These are phyloP conservation scores for Emergomyces pasteurianus DNA, from an alignment of 2,329 filamentous ascomycete species.

Conservation along the genomic window DNA sequence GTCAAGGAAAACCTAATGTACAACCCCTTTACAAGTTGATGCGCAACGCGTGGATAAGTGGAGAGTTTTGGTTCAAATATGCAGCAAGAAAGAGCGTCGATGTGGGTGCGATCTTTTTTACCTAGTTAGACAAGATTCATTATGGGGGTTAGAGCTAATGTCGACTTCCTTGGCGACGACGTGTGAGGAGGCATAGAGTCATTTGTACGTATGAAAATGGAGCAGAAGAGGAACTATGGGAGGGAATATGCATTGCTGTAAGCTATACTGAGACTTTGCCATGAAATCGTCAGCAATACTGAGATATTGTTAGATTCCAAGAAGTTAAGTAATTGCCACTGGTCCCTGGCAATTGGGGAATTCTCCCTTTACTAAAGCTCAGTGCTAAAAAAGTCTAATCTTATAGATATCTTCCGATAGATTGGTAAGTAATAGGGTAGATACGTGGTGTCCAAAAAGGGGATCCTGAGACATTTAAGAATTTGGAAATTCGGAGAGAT, in stretches of 20 bases:
- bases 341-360: too few relatives aligned
- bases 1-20: neutral
- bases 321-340: too few relatives aligned
- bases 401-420: too few relatives aligned
- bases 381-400: too few relatives aligned
- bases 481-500: too few relatives aligned
- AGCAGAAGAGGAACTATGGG: neutral
- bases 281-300: too few relatives aligned
- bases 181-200: neutral
- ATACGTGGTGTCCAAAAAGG: too few relatives aligned
- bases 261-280: too few relatives aligned
- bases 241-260: neutral
- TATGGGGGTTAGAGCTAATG: neutral
- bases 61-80: conserved; percentile 29
- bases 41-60: conserved; percentile 24
- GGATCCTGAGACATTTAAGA: too few relatives aligned
- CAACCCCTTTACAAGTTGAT: conserved; percentile 18
- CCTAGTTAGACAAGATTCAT: neutral
- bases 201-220: neutral
- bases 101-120: conserved; percentile 23
- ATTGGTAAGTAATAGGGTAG: too few relatives aligned
- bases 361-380: too few relatives aligned
- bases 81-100: conserved; percentile 27
- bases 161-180: neutral
- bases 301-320: too few relatives aligned